Percentiles rank a stretch among this genome's conserved stretches.
Evolutionary conservation across 371 early-diverging fungal species (phyloP).

Genomic region (Coemansia sp.): DNA sequence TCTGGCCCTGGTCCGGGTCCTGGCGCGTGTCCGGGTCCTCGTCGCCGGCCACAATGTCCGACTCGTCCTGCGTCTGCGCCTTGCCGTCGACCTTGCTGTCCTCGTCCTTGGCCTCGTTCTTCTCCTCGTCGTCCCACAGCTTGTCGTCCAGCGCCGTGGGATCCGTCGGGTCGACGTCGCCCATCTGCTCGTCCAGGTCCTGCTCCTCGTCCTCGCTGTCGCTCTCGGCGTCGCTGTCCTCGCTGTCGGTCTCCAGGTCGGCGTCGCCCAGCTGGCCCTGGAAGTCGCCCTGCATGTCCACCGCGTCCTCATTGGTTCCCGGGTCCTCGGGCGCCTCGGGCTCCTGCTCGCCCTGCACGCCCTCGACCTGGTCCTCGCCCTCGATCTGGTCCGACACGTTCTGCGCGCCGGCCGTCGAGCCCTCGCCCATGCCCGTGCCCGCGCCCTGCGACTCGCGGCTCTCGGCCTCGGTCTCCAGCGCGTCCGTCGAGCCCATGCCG

Average conservation of each 20-base stretch:
- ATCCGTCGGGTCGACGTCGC: slow-evolving; percentile 83
- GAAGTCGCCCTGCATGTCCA: slow-evolving; percentile 97
- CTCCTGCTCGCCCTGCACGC: slow-evolving; percentile 62
- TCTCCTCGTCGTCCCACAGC: slow-evolving; percentile 92
- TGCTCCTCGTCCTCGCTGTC: slow-evolving; percentile 63
- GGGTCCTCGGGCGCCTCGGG: slow-evolving; percentile 53
- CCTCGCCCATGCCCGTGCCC: slow-evolving; percentile 89
- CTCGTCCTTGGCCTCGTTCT: slow-evolving; percentile 54
- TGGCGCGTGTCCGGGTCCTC: slow-evolving; percentile 43
- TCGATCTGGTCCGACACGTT: slow-evolving; percentile 97
- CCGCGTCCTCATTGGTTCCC: slow-evolving; percentile 79
- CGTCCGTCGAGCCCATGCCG: slow-evolving; percentile 53
- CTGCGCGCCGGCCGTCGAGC: slow-evolving; percentile 92
- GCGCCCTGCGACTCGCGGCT: slow-evolving; percentile 19
- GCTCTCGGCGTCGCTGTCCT: slow-evolving; percentile 58
- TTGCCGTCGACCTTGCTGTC: slow-evolving; percentile 35
- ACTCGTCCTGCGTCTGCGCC: slow-evolving; percentile 44
- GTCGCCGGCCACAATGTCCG: slow-evolving; percentile 54
- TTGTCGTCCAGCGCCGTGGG: slow-evolving; percentile 94
- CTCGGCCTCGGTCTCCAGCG: slow-evolving; percentile 25
- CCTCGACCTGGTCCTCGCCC: slow-evolving; percentile 93
- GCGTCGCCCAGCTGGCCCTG: slow-evolving; percentile 91
- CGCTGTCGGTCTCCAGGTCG: slow-evolving; percentile 65
- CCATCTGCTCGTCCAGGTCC: slow-evolving; percentile 83
- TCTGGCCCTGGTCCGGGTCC: slow-evolving; percentile 37